Evolutionary conservation across 2,329 filamentous ascomycete species (phyloP), one percentile per base, ranked within the genome.

Genomic region (Samsoniella hepiali): DNA sequence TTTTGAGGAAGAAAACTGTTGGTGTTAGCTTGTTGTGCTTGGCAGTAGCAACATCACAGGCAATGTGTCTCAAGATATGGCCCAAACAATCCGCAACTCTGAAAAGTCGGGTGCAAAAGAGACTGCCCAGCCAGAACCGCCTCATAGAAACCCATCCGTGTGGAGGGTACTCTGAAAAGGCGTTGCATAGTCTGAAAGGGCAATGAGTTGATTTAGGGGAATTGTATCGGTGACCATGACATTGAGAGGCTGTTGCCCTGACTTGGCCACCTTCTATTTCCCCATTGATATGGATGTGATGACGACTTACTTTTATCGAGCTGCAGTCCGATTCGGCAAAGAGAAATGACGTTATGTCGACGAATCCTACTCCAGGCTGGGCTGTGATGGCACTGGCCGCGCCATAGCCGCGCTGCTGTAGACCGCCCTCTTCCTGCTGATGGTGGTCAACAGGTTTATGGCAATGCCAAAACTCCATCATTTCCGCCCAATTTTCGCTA

Each of bases 381-480:
- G 92, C 89, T 22, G 83, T 78, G 62, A 97, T 88, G 66, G 82
- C 84, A 68, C 88, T 93, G 51, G 88, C 88, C 36, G 93, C 91
- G n/a, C 91, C 91, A 72, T 97, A 97, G 0, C 91, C 93, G 70
- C 91, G 90, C 11, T 81, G 78, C 40, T 83, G 80, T 17, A 86
- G 79, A 53, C 83, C 77, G 29, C 82, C 70, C 36, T 80, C 72
- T 7, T 63, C 60, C 1, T 32, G 44, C 38, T 74, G 67, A 22
- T 74, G 74, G 65, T 86, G 80, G 62, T 87, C 80, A 65, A 88
- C 82, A 45, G 96, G 95, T 76, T 98, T 98, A 75, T 99, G 95
- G 72, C 95, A 99, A 76, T 99, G 96, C 95, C 95, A 99, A 69
- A 99, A 96, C 75, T 99, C 96, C 95, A 99, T 99, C 93, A 99